Evolutionary conservation across 2,329 filamentous ascomycete genomes (phyloP).

Genomic region (Didymella lethalis): DNA sequence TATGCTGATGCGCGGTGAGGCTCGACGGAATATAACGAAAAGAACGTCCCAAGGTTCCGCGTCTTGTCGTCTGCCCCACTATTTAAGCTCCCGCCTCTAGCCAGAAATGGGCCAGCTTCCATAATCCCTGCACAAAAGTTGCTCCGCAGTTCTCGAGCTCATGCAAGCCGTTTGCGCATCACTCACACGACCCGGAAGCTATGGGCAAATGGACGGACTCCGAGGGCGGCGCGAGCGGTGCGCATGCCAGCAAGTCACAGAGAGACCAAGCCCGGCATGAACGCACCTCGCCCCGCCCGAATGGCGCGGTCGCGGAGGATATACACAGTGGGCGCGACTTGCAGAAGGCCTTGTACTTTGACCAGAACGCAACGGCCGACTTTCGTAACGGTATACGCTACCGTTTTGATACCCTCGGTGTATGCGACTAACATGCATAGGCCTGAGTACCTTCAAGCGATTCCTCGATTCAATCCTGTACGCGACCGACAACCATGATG

Average conservation of each 20-base stretch:
- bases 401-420: not conserved
- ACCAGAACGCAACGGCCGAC: constrained; percentile 43
- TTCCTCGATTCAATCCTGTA: constrained; percentile 72
- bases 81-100: constrained; percentile 3
- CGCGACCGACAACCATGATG: constrained; percentile 59
- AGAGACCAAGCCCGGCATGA: constrained; percentile 38
- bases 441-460: constrained; percentile 72
- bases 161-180: constrained; percentile 11
- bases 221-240: constrained; percentile 38
- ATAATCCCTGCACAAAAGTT: constrained; percentile 19
- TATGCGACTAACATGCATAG: constrained; percentile 50
- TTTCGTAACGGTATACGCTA: constrained; percentile 41
- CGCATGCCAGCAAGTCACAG: constrained; percentile 45
- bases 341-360: constrained; percentile 48
- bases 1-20: too few species aligned
- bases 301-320: constrained; percentile 35
- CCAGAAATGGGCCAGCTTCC: not conserved
- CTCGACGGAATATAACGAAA: too few species aligned
- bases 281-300: constrained; percentile 34
- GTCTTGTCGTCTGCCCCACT: constrained; percentile 3
- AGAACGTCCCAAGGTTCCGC: not conserved
- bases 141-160: constrained; percentile 12
- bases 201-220: constrained; percentile 48
- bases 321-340: constrained; percentile 47
- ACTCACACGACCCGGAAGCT: constrained; percentile 18